A percentile compares a stretch with the other conserved stretches of the same genome.
These are phyloP conservation scores for Albizia julibrissin DNA, from an alignment of 306 rosid species.

Conservation along the genomic window DNA sequence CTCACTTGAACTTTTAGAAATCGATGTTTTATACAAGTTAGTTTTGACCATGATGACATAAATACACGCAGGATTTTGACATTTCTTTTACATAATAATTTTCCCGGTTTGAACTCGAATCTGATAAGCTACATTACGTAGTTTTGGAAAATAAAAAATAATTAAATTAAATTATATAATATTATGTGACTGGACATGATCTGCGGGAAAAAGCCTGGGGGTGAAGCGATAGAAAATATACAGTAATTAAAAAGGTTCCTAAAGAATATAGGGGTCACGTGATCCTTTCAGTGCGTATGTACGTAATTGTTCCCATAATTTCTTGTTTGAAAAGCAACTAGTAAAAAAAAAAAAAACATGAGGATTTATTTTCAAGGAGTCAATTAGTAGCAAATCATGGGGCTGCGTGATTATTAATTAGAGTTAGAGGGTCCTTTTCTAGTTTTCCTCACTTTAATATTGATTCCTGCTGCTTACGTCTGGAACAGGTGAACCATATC, in stretches of 20 bases:
- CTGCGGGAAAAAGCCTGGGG: background rate
- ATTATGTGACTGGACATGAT: background rate
- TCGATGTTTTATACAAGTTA: too few relatives aligned
- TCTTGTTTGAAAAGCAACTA: constrained; percentile 28
- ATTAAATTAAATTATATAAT: background rate
- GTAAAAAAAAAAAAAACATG: background rate
- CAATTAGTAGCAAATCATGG: constrained; percentile 20
- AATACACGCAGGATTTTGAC: too few relatives aligned
- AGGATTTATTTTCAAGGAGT: constrained; percentile 24
- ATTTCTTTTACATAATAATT: too few relatives aligned
- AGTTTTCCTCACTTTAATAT: background rate
- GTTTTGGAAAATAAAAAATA: background rate
- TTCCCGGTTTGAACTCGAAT: background rate
- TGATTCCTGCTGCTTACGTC: constrained; percentile 32
- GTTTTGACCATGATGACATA: too few relatives aligned
- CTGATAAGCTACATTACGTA: background rate
- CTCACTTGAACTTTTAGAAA: too few relatives aligned
- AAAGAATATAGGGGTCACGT: constrained; percentile 43
- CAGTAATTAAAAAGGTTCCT: background rate
- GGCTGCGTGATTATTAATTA: constrained; percentile 22
- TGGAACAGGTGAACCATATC: constrained; percentile 11
- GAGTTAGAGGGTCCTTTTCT: constrained; percentile 21
- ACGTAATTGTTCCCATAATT: constrained; percentile 33
- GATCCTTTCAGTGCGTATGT: constrained; percentile 37
- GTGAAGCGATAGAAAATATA: background rate